phyloP scores from a whole-genome alignment of 768 basidiomycete genomes.

The Leccinum subtestaceum region DNA sequence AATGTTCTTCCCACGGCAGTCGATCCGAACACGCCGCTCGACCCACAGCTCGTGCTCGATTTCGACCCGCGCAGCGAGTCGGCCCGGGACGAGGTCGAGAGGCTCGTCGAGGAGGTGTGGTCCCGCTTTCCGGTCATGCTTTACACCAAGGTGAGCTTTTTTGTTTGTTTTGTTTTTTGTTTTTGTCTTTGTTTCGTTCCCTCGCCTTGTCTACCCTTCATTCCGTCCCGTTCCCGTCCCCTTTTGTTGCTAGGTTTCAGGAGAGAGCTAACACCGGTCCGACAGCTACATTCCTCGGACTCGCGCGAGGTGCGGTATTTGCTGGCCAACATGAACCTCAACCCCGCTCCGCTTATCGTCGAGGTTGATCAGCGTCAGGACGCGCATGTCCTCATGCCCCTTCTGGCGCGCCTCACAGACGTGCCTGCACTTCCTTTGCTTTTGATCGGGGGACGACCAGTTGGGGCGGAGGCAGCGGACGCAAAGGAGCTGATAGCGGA shows the following conservation, averaged over 20 bases:
- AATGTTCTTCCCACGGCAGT: slow-evolving; percentile 69
- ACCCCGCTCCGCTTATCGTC: slow-evolving; percentile 62
- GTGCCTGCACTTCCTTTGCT: slow-evolving; percentile 59
- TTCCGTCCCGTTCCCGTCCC: not conserved
- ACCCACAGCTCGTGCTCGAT: slow-evolving; percentile 78
- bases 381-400: slow-evolving; percentile 55
- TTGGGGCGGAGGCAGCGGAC: slow-evolving; percentile 38
- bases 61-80: slow-evolving; percentile 72
- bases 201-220: not conserved
- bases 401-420: slow-evolving; percentile 60
- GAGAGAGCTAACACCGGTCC: slow-evolving; percentile 3
- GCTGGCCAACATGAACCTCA: slow-evolving; percentile 52
- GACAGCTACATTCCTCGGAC: slow-evolving; percentile 57
- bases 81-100: slow-evolving; percentile 57
- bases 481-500: slow-evolving; percentile 36
- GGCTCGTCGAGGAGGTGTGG: slow-evolving; percentile 68
- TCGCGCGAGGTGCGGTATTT: slow-evolving; percentile 67
- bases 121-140: slow-evolving; percentile 69
- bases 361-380: slow-evolving; percentile 76
- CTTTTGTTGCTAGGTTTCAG: slow-evolving; percentile 1
- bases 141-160: slow-evolving; percentile 58
- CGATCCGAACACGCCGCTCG: slow-evolving; percentile 63
- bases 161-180: not conserved
- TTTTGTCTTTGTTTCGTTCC: not conserved
- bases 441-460: slow-evolving; percentile 60